phyloP scores from a whole-genome alignment of 148 eudicot species.

The Polygonum aviculare region DNA sequence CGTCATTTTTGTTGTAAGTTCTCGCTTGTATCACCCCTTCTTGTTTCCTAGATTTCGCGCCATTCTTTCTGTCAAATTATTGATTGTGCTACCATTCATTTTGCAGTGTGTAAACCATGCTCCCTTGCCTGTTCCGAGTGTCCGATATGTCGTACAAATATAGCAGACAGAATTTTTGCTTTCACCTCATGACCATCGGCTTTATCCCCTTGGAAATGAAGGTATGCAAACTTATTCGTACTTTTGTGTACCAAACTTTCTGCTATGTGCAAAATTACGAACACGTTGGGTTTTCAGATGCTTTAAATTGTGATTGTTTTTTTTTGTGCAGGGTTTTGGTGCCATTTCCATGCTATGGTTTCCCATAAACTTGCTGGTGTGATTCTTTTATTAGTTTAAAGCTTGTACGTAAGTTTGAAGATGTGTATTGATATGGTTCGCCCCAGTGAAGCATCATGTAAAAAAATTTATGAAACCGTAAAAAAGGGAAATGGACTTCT shows the following conservation, averaged over 20 bases:
- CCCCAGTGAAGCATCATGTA: slow-evolving; percentile 2
- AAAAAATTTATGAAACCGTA: slow-evolving; percentile 4
- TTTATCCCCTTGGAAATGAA: slow-evolving; percentile 9
- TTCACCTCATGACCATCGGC: slow-evolving; percentile 19
- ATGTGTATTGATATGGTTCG: slow-evolving; percentile 5
- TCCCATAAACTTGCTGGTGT: slow-evolving; percentile 1
- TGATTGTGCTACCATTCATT: slow-evolving; percentile 6
- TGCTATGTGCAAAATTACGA: not conserved
- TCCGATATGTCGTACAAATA: slow-evolving; percentile 62
- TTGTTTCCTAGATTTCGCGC: not conserved
- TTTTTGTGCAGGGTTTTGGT: slow-evolving; percentile 15
- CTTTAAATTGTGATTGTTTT: not conserved
- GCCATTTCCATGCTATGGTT: slow-evolving; percentile 22
- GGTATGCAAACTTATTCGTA: not conserved
- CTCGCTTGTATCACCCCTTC: not conserved
- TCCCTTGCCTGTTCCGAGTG: slow-evolving; percentile 58
- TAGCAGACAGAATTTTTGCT: slow-evolving; percentile 52
- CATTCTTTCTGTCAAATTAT: not conserved
- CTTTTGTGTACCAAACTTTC: no score
- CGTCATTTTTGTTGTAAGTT: slow-evolving; percentile 83
- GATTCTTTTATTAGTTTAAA: slow-evolving; percentile 8
- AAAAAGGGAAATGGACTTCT: not conserved
- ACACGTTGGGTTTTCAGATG: not conserved
- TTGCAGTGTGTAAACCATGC: slow-evolving; percentile 86
- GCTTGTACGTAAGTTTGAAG: slow-evolving; percentile 12